These are phyloP conservation scores for Diaporthe citrichinensis DNA, from an alignment of 2,329 filamentous ascomycete species.

Conservation along the genomic window DNA sequence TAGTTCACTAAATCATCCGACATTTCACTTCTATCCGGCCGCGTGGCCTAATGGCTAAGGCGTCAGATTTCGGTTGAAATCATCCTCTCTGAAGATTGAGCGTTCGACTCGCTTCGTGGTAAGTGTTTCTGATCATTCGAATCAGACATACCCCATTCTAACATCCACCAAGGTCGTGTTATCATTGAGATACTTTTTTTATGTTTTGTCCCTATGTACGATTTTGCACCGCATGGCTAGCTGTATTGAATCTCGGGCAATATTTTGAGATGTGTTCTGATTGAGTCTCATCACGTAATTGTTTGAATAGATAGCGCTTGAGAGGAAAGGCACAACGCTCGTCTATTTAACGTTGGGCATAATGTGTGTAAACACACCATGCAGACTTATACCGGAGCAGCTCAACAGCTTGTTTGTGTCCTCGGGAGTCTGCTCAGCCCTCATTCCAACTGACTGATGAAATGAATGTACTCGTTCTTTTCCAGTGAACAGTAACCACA, in stretches of 20 bases:
- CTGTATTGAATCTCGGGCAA: too few relatives aligned
- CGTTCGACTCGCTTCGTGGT: constrained; percentile 33
- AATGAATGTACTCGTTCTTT: background rate
- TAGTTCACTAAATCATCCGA: fast-evolving
- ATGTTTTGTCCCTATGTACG: too few relatives aligned
- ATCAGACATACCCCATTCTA: background rate
- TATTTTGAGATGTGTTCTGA: too few relatives aligned
- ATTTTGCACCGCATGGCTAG: too few relatives aligned
- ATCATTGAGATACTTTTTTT: too few relatives aligned
- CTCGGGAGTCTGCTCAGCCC: background rate
- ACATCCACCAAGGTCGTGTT: background rate
- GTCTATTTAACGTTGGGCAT: background rate
- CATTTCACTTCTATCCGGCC: background rate
- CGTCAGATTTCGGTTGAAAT: constrained; percentile 42
- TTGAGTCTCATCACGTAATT: background rate
- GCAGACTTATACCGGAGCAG: background rate
- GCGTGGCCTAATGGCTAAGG: constrained; percentile 43
- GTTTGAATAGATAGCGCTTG: background rate
- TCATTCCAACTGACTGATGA: background rate
- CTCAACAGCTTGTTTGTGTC: background rate
- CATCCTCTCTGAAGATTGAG: constrained; percentile 41
- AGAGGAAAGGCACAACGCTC: background rate
- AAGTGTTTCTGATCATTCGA: too few relatives aligned
- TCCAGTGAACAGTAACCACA: background rate
- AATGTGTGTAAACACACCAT: background rate